Percentiles rank a stretch among this genome's conserved stretches.
phyloP scores from a whole-genome alignment of 495 filamentous ascomycete genomes.

The Penicillium macrosclerotiorum region DNA sequence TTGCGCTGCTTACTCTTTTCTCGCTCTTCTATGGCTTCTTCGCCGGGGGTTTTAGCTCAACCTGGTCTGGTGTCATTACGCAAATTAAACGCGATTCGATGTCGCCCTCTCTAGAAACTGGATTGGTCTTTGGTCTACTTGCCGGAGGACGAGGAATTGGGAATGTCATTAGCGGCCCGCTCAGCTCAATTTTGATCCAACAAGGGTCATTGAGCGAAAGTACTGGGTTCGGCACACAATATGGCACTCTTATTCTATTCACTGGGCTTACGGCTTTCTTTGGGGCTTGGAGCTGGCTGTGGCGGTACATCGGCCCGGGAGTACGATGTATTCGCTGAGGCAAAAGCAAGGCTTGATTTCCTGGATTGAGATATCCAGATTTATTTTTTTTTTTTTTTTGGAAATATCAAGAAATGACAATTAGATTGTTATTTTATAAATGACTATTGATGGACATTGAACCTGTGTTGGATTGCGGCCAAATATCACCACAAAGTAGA shows the following conservation, averaged over 20 bases:
- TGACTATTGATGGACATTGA: too few species aligned
- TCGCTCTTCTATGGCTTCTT: constrained; percentile 68
- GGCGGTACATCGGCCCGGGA: constrained; percentile 23
- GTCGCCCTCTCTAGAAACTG: constrained; percentile 47
- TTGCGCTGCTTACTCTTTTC: constrained; percentile 63
- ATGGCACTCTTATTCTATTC: constrained; percentile 46
- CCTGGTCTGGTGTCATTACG: constrained; percentile 62
- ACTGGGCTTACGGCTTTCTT: constrained; percentile 42
- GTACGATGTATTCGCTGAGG: constrained; percentile 7
- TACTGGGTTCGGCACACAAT: constrained; percentile 38
- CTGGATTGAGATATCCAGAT: background rate
- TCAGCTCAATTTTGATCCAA: constrained; percentile 55
- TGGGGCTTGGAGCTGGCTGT: constrained; percentile 38
- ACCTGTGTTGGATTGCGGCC: too few species aligned
- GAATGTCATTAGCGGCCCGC: constrained; percentile 58
- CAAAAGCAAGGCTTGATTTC: background rate
- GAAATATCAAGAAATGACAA: too few species aligned
- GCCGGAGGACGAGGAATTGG: constrained; percentile 66
- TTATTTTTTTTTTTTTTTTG: too few species aligned
- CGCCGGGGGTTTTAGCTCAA: constrained; percentile 59
- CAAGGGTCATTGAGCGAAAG: constrained; percentile 24
- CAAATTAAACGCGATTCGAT: constrained; percentile 49
- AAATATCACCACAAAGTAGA: too few species aligned
- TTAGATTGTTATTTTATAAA: too few species aligned
- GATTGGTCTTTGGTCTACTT: constrained; percentile 62